Evolutionary conservation across 2,329 filamentous ascomycete species (phyloP), one percentile per base, ranked within the genome.

Genomic region (Drechslerella dactyloides): DNA sequence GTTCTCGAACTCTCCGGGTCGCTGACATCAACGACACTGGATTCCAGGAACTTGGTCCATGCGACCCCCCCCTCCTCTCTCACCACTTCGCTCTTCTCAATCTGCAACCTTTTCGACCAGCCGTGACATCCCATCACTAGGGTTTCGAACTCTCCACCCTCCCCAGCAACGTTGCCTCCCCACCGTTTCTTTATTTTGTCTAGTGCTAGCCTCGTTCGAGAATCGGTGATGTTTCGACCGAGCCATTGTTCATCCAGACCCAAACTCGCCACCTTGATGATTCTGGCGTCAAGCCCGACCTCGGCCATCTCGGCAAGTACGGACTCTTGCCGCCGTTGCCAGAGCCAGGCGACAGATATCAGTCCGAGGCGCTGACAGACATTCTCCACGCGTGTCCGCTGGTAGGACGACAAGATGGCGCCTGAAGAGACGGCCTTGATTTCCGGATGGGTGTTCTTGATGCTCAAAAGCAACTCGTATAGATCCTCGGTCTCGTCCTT

Each of bases 121-220:
- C 77, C 76, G 7, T 93, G 93, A 10, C 93, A 94, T 79, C 92
- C 87, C 37, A 97, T 78, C 50, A 94, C 91, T 58, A 97, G 82
- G 30, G 92, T 97, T 84, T 97, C 94, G 79, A 96, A 97, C 82
- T 97, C 94, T 2, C 94, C 94, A 4, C 94, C 94, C 79, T 97
- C 94, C 0, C 94, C 94, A 17, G 97, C 81, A 8, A 93, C 86
- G 42, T 77, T 77, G 48, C 83, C 82, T 44, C 83, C 84, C 23
- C 77, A 78, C 42, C 66, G 78, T 63, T 75, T 78, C 77, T 83
- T 80, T 24, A 78, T 82, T 73, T 81, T 83, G 30, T 81, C 80
- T 59, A 89, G 77, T 48, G 80, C 80, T 56, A 76, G 77, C 60
- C 84, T 80, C 7, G 83, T 81, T 55, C 75, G 75, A 2, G 80